A percentile compares a stretch with the other conserved stretches of the same genome.
Conservation (phyloP, 257 asterid genomes). For the Nicotiana noctiflora region DNA sequence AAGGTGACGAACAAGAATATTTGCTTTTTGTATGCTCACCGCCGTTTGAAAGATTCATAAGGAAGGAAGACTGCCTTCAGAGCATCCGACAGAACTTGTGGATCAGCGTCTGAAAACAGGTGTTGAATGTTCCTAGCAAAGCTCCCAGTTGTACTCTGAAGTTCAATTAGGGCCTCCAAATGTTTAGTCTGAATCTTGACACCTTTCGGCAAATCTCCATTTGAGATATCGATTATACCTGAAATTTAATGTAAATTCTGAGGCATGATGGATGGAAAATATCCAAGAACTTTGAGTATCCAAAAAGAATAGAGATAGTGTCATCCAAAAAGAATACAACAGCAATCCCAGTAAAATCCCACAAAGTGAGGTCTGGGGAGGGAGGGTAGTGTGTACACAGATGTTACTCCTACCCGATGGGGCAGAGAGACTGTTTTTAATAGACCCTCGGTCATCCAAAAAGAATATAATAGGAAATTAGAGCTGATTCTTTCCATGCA, state of each 20-base stretch:
- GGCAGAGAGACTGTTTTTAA: too few species aligned
- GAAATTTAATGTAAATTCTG: constrained; percentile 28
- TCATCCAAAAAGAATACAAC: background rate
- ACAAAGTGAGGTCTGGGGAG: too few species aligned
- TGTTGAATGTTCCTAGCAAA: constrained; percentile 83
- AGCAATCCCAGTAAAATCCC: too few species aligned
- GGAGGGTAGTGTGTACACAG: too few species aligned
- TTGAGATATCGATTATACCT: constrained; percentile 91
- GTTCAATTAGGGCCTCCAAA: constrained; percentile 77
- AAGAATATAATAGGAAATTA: background rate
- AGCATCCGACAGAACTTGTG: constrained; percentile 57
- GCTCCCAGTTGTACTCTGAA: constrained; percentile 82
- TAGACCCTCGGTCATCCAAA: background rate
- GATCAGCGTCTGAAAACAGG: constrained; percentile 77
- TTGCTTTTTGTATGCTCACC: constrained; percentile 29
- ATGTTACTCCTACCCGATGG: too few species aligned
- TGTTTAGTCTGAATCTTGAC: constrained; percentile 80
- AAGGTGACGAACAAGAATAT: background rate
- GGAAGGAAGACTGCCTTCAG: constrained; percentile 86
- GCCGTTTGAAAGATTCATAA: constrained; percentile 79
- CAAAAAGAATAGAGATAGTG: background rate
- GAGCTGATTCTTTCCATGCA: constrained; percentile 2
- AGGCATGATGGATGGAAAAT: constrained; percentile 9
- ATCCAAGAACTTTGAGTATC: constrained; percentile 3
- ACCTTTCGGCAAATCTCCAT: constrained; percentile 85